These are phyloP conservation scores for Penicillium sp. DNA, from an alignment of 2,329 filamentous ascomycete genomes.

Conservation along the genomic window DNA sequence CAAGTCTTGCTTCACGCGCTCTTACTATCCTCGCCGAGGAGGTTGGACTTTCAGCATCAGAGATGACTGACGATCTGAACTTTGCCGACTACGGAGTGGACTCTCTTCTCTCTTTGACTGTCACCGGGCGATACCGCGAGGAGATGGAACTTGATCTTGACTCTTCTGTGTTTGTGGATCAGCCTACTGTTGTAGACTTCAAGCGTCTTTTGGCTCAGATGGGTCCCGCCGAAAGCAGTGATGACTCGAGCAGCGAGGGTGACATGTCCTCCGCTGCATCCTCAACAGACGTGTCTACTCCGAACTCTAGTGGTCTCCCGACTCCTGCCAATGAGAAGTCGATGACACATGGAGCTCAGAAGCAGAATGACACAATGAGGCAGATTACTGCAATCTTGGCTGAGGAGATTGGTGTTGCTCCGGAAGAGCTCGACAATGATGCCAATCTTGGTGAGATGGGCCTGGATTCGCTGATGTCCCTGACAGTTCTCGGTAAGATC, in stretches of 20 bases:
- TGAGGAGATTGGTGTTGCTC: constrained; percentile 47
- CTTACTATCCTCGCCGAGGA: constrained; percentile 45
- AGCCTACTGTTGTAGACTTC: constrained; percentile 61
- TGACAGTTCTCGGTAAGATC: constrained; percentile 48
- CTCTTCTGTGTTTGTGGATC: constrained; percentile 61
- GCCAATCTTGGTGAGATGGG: constrained; percentile 46
- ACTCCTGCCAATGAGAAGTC: constrained; percentile 31
- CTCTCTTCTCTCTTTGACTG: constrained; percentile 62
- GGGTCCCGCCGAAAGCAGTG: constrained; percentile 32
- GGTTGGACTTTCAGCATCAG: constrained; percentile 59
- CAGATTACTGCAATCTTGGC: constrained; percentile 44
- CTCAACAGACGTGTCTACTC: constrained; percentile 36
- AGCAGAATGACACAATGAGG: constrained; percentile 38
- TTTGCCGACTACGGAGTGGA: constrained; percentile 65
- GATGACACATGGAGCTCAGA: constrained; percentile 11
- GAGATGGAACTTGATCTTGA: constrained; percentile 61
- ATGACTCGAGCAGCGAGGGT: constrained; percentile 30
- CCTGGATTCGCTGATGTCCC: constrained; percentile 49
- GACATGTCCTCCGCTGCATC: constrained; percentile 32
- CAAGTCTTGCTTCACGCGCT: constrained; percentile 35
- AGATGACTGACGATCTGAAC: constrained; percentile 61
- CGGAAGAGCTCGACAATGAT: constrained; percentile 41
- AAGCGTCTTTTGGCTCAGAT: constrained; percentile 54
- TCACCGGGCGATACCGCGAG: constrained; percentile 63
- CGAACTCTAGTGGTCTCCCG: constrained; percentile 35